Evolutionary conservation across 176 grass and related monocot species (phyloP), one percentile per base, ranked within the genome.

Genomic region (Otatea glauca): DNA sequence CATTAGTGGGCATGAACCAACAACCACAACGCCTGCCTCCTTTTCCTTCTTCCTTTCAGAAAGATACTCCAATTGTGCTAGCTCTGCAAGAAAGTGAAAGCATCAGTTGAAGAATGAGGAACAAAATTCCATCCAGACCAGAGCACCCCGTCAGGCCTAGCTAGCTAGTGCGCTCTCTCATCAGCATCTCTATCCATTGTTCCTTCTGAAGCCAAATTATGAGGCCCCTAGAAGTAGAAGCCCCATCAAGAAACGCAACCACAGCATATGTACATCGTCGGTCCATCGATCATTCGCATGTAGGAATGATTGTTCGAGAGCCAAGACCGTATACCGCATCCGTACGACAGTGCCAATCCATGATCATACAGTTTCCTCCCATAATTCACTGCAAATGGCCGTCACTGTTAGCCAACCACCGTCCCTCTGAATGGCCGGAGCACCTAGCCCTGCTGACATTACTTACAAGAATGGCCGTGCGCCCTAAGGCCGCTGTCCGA

Each of bases 371-470:
- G 53, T 17, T 21, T 21, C 18, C 18, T 21, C 6, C 18, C 18
- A 21, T 6, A 7, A 21, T 21, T 3, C 18, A 10, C 21, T 24
- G 10, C 58, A 25, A 61, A 61, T 61, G 58, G n/a, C 58, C 58
- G 58, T 85, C 91, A 68, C 87, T 83, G 68, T 86, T 81, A 72
- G 49, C 83, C 86, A 74, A 90, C 71, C 81, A 79, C 66, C 67
- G 32, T 23, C 6, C 0, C 17, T 63, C 34, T 84, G 32, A 89
- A 94, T 91, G 92, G 89, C 24, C 45, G 42, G 73, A 88, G 88
- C 92, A 94, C 92, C 88, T 23, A 55, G 25, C 39, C 24, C 61
- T 39, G 49, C 58, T 63, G 72, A 58, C 39, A 24, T 24, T 10
- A 24, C 6, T 21, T 20, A 21, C 17, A 51, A 17, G 15, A 51